Conservation (phyloP, 768 basidiomycete species). For the Phaffia australis region DNA sequence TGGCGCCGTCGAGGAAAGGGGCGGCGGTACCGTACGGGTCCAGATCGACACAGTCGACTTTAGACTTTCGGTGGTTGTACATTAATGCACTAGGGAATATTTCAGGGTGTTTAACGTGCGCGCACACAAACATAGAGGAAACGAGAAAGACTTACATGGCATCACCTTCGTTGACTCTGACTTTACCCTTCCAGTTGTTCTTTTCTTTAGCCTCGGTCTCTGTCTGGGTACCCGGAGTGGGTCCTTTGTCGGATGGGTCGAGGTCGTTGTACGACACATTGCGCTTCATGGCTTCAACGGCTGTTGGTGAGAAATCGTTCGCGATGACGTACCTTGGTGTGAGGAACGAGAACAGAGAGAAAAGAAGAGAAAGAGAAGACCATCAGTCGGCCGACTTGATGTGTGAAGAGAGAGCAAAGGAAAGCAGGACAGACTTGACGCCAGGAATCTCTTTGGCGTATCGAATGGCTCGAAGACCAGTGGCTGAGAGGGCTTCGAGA, state of each 20-base stretch:
- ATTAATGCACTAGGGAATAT: conserved; percentile 56
- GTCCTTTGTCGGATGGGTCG: conserved; percentile 31
- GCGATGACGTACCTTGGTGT: conserved; percentile 70
- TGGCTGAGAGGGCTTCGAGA: conserved; percentile 89
- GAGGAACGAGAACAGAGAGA: not conserved
- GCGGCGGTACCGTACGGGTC: conserved; percentile 97
- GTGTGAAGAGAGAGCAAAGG: not conserved
- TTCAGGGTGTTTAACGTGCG: not conserved
- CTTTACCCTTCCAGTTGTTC: conserved; percentile 43
- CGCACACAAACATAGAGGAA: not conserved
- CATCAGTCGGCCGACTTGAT: conserved; percentile 2
- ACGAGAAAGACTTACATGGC: conserved; percentile 56
- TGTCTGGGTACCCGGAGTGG: conserved; percentile 21
- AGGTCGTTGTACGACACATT: conserved; percentile 78
- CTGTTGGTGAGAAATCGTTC: conserved; percentile 77
- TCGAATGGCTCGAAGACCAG: conserved; percentile 86
- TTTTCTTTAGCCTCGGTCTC: conserved; percentile 5
- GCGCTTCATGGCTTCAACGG: conserved; percentile 70
- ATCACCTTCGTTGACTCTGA: conserved; percentile 82
- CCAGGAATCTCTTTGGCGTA: conserved; percentile 95
- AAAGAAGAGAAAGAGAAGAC: conserved; percentile 1
- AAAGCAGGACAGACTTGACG: conserved; percentile 52
- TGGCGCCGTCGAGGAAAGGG: conserved; percentile 89
- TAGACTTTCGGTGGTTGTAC: conserved; percentile 69
- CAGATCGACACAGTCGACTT: conserved; percentile 90